Base-by-base conservation (phyloP, 805 yeast genomes). In the Kazachstania kunashirensis region DNA sequence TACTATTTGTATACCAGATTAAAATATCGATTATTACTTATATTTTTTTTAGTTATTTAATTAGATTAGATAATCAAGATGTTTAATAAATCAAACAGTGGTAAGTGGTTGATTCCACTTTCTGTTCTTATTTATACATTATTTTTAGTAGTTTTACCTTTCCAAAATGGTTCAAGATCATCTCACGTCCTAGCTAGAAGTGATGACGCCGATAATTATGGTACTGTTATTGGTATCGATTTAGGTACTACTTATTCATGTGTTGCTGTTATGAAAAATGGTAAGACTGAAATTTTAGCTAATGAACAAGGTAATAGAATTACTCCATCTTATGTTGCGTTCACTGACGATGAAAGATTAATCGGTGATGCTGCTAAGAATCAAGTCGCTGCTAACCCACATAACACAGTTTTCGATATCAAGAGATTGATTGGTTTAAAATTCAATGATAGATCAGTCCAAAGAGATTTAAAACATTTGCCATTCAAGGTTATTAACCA, bases 221-320 rank as follows among this genome's bases (percentile, higher is more conserved):
- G 80, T 41, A 73, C 71, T 41, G 89, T 82, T 33, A 83, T 84
- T 49, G 94, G 97, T 67, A 89, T 89, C 58, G 97, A 89, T 71
- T 74, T 89, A 67, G 98, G 98, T 62, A 88, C 96, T 43, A 88
- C 96, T 2, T 88, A 88, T 68, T 86, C 96, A 2, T 88, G 96
- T 77, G 96, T 88, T 39, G 96, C 95, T 50, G 85, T 75, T 33
- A 75, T 77, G 81, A 74, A 73, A 54, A 75, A 78, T 50, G 94
- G 88, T 55, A 73, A 86, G 56, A 95, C 89, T 35, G 96, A 86
- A 59, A 86, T 86, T 52, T 70, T 86, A 47, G 95, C 96, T 46
- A 86, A 86, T 58, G 96, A 86, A 65, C 96, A 86, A 69, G 96
- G 96, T 70, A 84, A 85, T 68, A 82, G 96, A 73, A 86, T 88